Evolutionary conservation across 805 yeast genomes (phyloP).

Genomic region (Candida hispaniensis): DNA sequence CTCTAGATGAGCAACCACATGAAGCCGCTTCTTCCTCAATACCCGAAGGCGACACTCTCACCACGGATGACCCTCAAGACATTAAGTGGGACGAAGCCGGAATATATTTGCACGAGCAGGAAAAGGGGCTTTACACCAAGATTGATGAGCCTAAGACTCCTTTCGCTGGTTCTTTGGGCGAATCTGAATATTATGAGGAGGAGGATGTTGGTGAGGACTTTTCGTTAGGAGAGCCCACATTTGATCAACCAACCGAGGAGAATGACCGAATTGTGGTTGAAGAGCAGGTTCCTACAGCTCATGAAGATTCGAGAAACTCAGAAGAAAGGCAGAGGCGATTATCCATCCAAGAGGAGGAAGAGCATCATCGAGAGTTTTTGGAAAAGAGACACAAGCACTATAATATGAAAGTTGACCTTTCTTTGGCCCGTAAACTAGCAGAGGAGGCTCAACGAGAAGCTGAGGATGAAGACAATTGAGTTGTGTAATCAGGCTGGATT

Average conservation of each 20-base stretch:
- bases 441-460: conserved; percentile 26
- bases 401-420: conserved; percentile 35
- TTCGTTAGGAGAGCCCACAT: conserved; percentile 28
- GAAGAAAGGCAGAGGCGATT: conserved; percentile 23
- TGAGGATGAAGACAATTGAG: conserved; percentile 15
- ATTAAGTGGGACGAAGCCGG: conserved; percentile 82
- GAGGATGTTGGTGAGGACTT: conserved; percentile 39
- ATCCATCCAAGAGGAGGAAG: conserved; percentile 28
- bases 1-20: conserved; percentile 16
- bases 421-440: conserved; percentile 22
- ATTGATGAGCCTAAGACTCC: conserved; percentile 96
- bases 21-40: conserved; percentile 11
- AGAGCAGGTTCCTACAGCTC: conserved; percentile 1
- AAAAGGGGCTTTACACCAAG: conserved; percentile 61
- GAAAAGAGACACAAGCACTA: conserved; percentile 74
- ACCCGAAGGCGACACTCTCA: conserved; percentile 19
- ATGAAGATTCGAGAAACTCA: conserved; percentile 17
- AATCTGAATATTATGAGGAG: conserved; percentile 62
- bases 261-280: conserved; percentile 22
- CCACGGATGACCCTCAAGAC: conserved; percentile 26
- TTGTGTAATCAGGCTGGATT: not conserved
- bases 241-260: conserved; percentile 20
- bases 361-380: conserved; percentile 45
- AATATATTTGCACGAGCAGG: conserved; percentile 60
- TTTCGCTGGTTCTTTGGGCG: conserved; percentile 74